These are phyloP conservation scores for Inga laurina DNA, from an alignment of 306 rosid species.

Conservation along the genomic window DNA sequence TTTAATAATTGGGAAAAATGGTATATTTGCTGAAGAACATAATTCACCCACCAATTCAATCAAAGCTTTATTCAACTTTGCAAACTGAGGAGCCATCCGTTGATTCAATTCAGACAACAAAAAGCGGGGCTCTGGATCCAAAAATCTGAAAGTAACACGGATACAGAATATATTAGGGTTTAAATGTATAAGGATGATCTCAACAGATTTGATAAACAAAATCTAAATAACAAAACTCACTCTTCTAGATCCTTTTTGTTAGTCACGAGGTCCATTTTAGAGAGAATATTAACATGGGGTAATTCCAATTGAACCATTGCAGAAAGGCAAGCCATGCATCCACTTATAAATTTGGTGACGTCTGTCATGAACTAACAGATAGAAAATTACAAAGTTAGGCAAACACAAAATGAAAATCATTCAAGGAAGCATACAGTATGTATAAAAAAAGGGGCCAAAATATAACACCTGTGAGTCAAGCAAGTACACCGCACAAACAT, in stretches of 20 bases:
- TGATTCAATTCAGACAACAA: constrained; percentile 80
- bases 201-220: constrained; percentile 15
- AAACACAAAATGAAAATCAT: constrained; percentile 1
- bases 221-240: constrained; percentile 38
- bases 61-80: constrained; percentile 85
- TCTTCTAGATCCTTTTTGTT: constrained; percentile 77
- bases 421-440: background rate
- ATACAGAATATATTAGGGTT: constrained; percentile 7
- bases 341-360: constrained; percentile 93
- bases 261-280: constrained; percentile 91
- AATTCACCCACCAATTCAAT: constrained; percentile 65
- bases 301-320: constrained; percentile 90
- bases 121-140: constrained; percentile 74
- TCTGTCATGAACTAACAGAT: constrained; percentile 78
- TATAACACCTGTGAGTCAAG: constrained; percentile 86
- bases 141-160: constrained; percentile 49
- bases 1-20: background rate
- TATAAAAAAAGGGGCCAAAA: background rate
- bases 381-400: constrained; percentile 15
- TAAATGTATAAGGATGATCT: background rate
- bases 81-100: constrained; percentile 80
- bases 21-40: background rate
- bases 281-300: constrained; percentile 91
- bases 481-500: constrained; percentile 82
- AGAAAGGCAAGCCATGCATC: constrained; percentile 89